Evolutionary conservation across 768 basidiomycete genomes (phyloP).

Genomic region (Tylopilus sp.): DNA sequence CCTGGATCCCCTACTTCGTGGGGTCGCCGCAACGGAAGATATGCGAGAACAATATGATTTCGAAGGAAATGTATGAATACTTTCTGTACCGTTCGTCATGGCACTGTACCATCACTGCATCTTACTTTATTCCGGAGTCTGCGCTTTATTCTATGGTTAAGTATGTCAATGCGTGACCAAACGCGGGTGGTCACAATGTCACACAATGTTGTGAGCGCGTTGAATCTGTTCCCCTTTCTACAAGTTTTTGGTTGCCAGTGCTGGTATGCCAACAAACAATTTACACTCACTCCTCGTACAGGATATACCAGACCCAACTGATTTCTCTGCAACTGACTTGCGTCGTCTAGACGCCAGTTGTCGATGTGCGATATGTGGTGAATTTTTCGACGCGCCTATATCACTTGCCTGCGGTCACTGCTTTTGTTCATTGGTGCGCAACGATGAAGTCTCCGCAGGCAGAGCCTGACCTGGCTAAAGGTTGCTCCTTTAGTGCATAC

Average conservation of each 20-base stretch:
- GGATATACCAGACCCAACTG: conserved; percentile 60
- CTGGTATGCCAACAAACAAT: conserved; percentile 27
- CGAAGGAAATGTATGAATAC: conserved; percentile 35
- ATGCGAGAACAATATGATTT: conserved; percentile 42
- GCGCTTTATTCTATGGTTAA: not conserved
- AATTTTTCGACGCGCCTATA: conserved; percentile 70
- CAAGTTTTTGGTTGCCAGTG: not conserved
- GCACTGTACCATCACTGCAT: conserved; percentile 26
- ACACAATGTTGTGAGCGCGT: conserved; percentile 13
- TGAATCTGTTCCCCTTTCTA: not conserved
- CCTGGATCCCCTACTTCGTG: conserved; percentile 72
- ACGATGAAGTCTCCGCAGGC: not conserved
- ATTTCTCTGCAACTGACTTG: conserved; percentile 64
- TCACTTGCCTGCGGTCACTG: conserved; percentile 74
- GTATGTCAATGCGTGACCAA: conserved; percentile 21
- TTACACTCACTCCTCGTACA: conserved; percentile 29
- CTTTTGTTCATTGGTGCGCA: conserved; percentile 72
- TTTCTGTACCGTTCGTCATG: conserved; percentile 7
- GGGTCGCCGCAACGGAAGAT: conserved; percentile 41
- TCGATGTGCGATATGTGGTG: conserved; percentile 74
- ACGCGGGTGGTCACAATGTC: conserved; percentile 28
- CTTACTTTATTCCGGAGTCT: conserved; percentile 2
- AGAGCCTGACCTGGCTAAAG: conserved; percentile 5
- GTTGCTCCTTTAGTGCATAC: conserved; percentile 55
- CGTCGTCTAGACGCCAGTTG: conserved; percentile 60